These are phyloP conservation scores for Aspergillus egyptiacus DNA, from an alignment of 495 filamentous ascomycete species.

Conservation along the genomic window DNA sequence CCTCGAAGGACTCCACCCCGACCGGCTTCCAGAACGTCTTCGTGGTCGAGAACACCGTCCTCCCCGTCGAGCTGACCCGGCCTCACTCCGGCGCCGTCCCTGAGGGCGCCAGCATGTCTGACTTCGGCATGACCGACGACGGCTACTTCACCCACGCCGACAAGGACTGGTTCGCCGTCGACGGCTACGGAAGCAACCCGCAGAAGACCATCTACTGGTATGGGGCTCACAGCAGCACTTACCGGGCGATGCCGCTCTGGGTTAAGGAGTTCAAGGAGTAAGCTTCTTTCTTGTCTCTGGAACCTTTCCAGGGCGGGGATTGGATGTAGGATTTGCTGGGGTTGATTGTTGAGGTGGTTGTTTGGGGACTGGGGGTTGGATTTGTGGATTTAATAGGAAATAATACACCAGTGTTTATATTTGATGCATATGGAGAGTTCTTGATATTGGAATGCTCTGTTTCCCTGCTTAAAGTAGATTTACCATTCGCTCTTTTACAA, in stretches of 20 bases:
- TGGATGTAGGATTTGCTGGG: too few relatives aligned
- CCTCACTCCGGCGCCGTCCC: slow-evolving; percentile 30
- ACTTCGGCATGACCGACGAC: slow-evolving; percentile 26
- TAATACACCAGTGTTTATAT: too few relatives aligned
- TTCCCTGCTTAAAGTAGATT: too few relatives aligned
- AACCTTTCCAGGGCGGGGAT: too few relatives aligned
- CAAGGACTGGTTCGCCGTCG: slow-evolving; percentile 24
- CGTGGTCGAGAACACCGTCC: slow-evolving; percentile 21
- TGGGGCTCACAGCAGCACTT: slow-evolving; percentile 22
- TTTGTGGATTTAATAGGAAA: too few relatives aligned
- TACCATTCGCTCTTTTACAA: too few relatives aligned
- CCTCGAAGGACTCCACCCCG: slow-evolving; percentile 19
- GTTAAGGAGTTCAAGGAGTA: slow-evolving; percentile 29
- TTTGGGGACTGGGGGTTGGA: too few relatives aligned
- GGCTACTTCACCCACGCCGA: slow-evolving; percentile 26
- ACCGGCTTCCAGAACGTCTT: slow-evolving; percentile 31
- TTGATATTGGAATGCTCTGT: too few relatives aligned
- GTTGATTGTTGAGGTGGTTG: too few relatives aligned
- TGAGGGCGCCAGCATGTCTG: slow-evolving; percentile 21
- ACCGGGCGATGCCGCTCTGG: slow-evolving; percentile 17
- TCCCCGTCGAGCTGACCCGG: slow-evolving; percentile 23
- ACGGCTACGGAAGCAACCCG: slow-evolving; percentile 18
- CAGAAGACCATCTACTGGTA: slow-evolving; percentile 29
- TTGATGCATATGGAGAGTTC: too few relatives aligned
- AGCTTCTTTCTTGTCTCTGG: too few relatives aligned